Conservation (phyloP, 139 green algal genomes). For the Closterium sp. region DNA sequence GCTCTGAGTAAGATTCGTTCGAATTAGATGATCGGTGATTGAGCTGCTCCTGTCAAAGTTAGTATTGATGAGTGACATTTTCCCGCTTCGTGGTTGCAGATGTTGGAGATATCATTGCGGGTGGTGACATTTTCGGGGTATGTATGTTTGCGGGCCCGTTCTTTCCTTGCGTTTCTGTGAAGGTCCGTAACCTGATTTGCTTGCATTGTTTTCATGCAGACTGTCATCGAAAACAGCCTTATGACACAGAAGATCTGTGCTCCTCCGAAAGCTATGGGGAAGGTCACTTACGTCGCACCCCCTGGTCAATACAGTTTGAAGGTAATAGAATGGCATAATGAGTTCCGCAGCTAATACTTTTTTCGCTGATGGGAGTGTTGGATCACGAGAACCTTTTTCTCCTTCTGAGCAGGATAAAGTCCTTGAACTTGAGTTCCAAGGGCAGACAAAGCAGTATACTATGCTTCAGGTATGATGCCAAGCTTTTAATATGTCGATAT, state of each 20-base stretch:
- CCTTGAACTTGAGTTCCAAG: conserved; percentile 97
- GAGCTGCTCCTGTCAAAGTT: neutral
- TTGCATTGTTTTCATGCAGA: conserved; percentile 7
- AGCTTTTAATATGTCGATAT: neutral
- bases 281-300: conserved; percentile 88
- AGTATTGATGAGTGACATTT: neutral
- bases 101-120: conserved; percentile 82
- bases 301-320: conserved; percentile 84
- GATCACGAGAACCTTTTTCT: neutral
- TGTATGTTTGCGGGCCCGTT: neutral
- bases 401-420: conserved; percentile 59
- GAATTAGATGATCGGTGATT: neutral
- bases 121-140: conserved; percentile 88
- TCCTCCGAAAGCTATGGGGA: conserved; percentile 80
- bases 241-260: conserved; percentile 91
- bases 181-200: neutral
- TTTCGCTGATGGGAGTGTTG: neutral
- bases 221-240: conserved; percentile 92
- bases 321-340: neutral
- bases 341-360: neutral
- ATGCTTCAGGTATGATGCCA: conserved; percentile 75
- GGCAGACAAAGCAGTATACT: conserved; percentile 86
- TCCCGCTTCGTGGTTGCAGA: conserved; percentile 11
- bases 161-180: neutral
- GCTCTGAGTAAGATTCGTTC: conserved; percentile 29